A percentile compares a stretch with the other conserved stretches of the same genome.
Evolutionary conservation across 2,329 filamentous ascomycete genomes (phyloP).

Genomic region (Alternaria atra): DNA sequence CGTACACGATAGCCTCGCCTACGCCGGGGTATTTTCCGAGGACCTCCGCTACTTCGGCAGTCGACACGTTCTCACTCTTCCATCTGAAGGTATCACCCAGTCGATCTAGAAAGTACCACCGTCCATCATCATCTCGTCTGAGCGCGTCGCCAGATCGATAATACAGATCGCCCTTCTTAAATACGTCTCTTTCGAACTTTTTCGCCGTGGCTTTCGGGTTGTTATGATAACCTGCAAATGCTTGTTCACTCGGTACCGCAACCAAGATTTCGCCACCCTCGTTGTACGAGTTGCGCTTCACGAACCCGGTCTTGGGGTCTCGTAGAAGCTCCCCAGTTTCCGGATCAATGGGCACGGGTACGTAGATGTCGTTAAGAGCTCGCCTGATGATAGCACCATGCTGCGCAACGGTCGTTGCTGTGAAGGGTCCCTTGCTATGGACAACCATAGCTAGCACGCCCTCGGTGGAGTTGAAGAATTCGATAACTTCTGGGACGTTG

Average conservation of each 20-base stretch:
- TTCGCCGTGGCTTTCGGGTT: conserved; percentile 71
- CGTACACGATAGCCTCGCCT: conserved; percentile 58
- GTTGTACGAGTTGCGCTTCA: conserved; percentile 67
- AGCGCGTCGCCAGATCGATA: conserved; percentile 58
- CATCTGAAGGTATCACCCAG: conserved; percentile 60
- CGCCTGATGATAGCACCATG: conserved; percentile 69
- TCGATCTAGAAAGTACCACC: conserved; percentile 59
- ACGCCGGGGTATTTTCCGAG: conserved; percentile 54
- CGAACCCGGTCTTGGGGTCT: conserved; percentile 73
- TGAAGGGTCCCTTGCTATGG: conserved; percentile 63
- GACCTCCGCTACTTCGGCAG: conserved; percentile 56
- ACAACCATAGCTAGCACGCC: conserved; percentile 69
- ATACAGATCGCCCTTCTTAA: conserved; percentile 55
- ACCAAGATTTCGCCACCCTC: conserved; percentile 78
- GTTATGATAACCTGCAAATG: conserved; percentile 71
- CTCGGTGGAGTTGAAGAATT: conserved; percentile 82
- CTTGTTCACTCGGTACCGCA: conserved; percentile 57
- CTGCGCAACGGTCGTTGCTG: conserved; percentile 69
- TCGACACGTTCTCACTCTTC: conserved; percentile 59
- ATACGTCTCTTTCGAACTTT: conserved; percentile 56
- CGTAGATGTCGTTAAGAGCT: conserved; percentile 61
- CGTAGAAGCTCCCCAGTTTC: conserved; percentile 72
- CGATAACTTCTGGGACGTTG: conserved; percentile 67
- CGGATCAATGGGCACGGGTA: conserved; percentile 73
- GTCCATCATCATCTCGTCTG: conserved; percentile 52